Percentiles rank a stretch among this genome's conserved stretches.
These are phyloP conservation scores for Globisporangium ultimum DNA, from an alignment of 352 stramenopile species.

Conservation along the genomic window DNA sequence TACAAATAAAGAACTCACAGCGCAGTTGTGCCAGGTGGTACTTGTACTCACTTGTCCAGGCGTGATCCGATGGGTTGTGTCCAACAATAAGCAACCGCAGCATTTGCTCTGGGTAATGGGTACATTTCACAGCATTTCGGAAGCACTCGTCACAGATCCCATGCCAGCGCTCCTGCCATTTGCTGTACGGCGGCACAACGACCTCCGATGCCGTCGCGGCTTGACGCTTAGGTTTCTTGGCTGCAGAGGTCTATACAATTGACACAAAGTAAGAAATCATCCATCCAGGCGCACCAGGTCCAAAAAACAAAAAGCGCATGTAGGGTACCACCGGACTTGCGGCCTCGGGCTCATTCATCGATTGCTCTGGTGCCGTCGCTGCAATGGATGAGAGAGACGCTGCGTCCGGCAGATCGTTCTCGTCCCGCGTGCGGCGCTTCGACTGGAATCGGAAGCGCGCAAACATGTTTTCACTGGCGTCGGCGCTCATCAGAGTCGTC, in stretches of 20 bases:
- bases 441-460: constrained; percentile 53
- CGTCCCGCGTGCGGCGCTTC: constrained; percentile 37
- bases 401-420: constrained; percentile 3
- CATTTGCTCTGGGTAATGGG: constrained; percentile 55
- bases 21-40: neutral
- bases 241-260: constrained; percentile 2
- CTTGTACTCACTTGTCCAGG: constrained; percentile 59
- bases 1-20: neutral
- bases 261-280: neutral
- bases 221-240: neutral
- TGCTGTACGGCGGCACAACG: constrained; percentile 10
- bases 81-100: constrained; percentile 84
- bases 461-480: constrained; percentile 28
- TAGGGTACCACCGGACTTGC: neutral
- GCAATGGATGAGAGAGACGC: neutral
- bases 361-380: neutral
- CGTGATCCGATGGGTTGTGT: constrained; percentile 88
- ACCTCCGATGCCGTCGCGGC: neutral
- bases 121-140: constrained; percentile 36
- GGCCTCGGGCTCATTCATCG: neutral
- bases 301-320: neutral
- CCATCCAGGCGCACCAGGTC: neutral
- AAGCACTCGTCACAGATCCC: constrained; percentile 76
- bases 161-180: constrained; percentile 86
- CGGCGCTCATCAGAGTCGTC: neutral